These are phyloP conservation scores for Vanrija pseudolonga DNA, from an alignment of 1,284 basidiomycete genomes.

Conservation along the genomic window DNA sequence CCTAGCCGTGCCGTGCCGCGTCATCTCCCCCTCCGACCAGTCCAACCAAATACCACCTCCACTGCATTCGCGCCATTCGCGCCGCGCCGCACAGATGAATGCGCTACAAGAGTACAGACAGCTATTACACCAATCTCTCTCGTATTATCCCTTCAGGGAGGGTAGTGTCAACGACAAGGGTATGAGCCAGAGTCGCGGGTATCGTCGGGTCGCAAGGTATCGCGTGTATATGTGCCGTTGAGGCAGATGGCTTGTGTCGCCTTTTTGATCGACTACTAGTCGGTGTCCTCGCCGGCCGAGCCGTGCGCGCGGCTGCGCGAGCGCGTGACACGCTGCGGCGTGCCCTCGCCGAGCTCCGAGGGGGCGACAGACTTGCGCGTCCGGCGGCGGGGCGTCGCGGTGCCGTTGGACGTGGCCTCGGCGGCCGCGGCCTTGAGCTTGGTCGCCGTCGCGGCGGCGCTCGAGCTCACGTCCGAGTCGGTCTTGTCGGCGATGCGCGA, in stretches of 20 bases:
- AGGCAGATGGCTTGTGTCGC: conserved; percentile 4
- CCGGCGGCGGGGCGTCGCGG: conserved; percentile 14
- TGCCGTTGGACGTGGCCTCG: neutral
- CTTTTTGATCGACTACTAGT: conserved; percentile 37
- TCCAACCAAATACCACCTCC: neutral
- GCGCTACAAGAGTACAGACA: conserved; percentile 2
- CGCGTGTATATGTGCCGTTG: conserved; percentile 9
- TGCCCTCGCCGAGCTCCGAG: conserved; percentile 14
- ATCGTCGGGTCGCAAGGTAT: conserved; percentile 1
- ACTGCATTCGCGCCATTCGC: conserved; percentile 10
- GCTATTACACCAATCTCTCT: neutral
- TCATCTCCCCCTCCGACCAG: too few relatives aligned
- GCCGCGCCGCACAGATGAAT: conserved; percentile 19
- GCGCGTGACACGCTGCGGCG: conserved; percentile 41
- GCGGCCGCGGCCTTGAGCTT: neutral
- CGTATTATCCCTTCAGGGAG: neutral
- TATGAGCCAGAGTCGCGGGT: conserved; percentile 9
- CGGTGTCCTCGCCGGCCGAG: conserved; percentile 30
- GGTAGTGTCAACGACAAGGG: conserved; percentile 4
- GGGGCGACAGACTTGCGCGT: conserved; percentile 7
- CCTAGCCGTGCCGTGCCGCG: too few relatives aligned
- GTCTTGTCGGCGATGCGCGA: conserved; percentile 4
- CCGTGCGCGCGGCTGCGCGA: conserved; percentile 40
- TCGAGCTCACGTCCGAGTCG: conserved; percentile 7
- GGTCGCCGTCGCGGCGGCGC: conserved; percentile 9